These are phyloP conservation scores for Raffaelea arxii DNA, from an alignment of 2,329 filamentous ascomycete genomes.

Conservation along the genomic window DNA sequence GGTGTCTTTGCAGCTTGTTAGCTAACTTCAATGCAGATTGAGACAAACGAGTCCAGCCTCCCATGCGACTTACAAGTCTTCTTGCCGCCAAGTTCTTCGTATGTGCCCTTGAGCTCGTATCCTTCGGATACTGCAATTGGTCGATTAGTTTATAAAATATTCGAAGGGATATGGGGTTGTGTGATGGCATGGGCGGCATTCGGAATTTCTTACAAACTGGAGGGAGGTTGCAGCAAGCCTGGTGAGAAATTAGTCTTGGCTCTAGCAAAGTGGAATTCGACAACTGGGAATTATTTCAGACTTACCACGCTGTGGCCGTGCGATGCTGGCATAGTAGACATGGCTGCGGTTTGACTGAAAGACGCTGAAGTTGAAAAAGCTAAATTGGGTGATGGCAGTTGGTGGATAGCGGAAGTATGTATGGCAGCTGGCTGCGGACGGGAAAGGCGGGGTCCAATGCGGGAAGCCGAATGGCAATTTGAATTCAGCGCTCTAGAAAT, in stretches of 20 bases:
- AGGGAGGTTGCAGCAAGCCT: constrained; percentile 34
- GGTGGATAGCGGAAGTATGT: too few relatives aligned
- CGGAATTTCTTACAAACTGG: constrained; percentile 24
- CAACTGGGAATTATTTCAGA: background rate
- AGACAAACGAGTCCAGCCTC: background rate
- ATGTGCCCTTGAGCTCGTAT: constrained; percentile 35
- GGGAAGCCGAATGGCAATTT: too few relatives aligned
- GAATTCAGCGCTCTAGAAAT: too few relatives aligned
- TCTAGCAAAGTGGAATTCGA: background rate
- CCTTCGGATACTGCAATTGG: constrained; percentile 21
- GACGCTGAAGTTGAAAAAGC: background rate
- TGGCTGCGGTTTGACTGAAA: constrained; percentile 14
- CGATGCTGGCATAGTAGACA: constrained; percentile 23
- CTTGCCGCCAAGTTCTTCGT: constrained; percentile 30
- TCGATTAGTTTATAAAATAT: background rate
- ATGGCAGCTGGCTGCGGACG: too few relatives aligned
- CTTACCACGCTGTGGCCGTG: constrained; percentile 26
- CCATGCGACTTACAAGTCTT: constrained; percentile 32
- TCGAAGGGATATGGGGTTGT: background rate
- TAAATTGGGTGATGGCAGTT: background rate
- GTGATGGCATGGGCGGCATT: too few relatives aligned
- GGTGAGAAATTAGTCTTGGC: too few relatives aligned
- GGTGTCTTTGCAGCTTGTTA: constrained; percentile 25
- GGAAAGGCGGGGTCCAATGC: too few relatives aligned
- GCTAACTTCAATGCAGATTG: background rate